Percentiles rank a stretch among this genome's conserved stretches.
Evolutionary conservation across 805 yeast species (phyloP).

Genomic region (Suhomyces sp.): DNA sequence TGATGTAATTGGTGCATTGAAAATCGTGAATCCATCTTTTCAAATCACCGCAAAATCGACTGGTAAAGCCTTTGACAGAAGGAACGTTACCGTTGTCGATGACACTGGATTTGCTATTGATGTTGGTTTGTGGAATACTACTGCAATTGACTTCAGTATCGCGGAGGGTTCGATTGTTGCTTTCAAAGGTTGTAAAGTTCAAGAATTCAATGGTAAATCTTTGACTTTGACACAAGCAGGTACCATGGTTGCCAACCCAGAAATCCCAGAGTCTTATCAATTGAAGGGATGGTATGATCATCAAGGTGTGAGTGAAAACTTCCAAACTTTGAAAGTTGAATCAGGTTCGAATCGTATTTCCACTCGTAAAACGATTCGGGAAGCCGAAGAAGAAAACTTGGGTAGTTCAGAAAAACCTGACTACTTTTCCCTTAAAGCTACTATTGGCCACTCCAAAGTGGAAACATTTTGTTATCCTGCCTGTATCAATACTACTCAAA

Average conservation of each 20-base stretch:
- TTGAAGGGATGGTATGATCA: constrained; percentile 95
- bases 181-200: constrained; percentile 83
- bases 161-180: constrained; percentile 86
- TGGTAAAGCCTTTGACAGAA: constrained; percentile 88
- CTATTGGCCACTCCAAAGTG: constrained; percentile 64
- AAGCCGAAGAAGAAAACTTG: constrained; percentile 62
- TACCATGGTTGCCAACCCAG: constrained; percentile 76
- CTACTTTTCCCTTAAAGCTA: constrained; percentile 71
- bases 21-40: constrained; percentile 68
- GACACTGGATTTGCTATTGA: constrained; percentile 71
- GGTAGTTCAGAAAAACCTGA: constrained; percentile 80
- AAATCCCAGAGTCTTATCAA: constrained; percentile 79
- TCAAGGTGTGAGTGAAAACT: constrained; percentile 61
- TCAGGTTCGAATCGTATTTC: constrained; percentile 36
- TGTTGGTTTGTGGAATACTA: constrained; percentile 87
- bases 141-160: constrained; percentile 72
- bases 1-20: constrained; percentile 86
- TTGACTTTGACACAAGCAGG: constrained; percentile 80
- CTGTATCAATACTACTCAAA: constrained; percentile 54
- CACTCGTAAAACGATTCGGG: constrained; percentile 63
- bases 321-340: constrained; percentile 61
- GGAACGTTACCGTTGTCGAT: constrained; percentile 85
- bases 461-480: constrained; percentile 89
- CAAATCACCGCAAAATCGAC: constrained; percentile 83
- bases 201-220: constrained; percentile 84